These are phyloP conservation scores for Mortierella antarctica DNA, from an alignment of 192 early-diverging fungal species.

Conservation along the genomic window DNA sequence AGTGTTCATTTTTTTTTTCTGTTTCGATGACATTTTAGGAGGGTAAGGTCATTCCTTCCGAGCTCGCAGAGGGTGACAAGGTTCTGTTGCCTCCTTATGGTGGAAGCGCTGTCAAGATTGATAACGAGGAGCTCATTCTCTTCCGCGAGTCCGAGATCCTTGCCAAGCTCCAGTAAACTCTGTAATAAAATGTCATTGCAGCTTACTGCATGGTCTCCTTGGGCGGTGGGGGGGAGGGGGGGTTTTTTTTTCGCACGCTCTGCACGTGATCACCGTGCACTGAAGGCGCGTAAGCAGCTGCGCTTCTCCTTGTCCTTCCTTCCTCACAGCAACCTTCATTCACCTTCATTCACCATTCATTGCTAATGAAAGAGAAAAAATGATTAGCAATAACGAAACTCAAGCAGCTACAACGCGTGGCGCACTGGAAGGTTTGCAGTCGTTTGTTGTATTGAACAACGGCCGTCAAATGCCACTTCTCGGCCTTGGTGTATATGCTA, in stretches of 20 bases:
- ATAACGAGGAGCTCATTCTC: conserved; percentile 89
- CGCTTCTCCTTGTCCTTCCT: no score
- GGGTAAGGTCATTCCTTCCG: conserved; percentile 81
- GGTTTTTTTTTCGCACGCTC: no score
- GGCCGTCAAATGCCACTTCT: conserved; percentile 26
- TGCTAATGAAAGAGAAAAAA: no score
- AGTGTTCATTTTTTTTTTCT: neutral
- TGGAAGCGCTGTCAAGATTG: conserved; percentile 93
- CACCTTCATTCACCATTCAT: no score
- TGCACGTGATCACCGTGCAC: no score
- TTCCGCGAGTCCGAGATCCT: conserved; percentile 95
- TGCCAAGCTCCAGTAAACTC: conserved; percentile 82
- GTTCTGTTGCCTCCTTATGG: conserved; percentile 97
- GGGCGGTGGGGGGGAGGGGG: no score
- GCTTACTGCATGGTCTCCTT: no score
- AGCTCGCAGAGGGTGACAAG: conserved; percentile 91
- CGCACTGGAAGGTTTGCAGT: conserved; percentile 23
- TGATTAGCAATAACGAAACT: no score
- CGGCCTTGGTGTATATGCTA: conserved; percentile 59
- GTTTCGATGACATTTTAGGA: conserved; percentile 57
- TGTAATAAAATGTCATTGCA: neutral
- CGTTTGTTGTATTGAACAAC: conserved; percentile 17
- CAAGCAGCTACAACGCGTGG: conserved; percentile 5
- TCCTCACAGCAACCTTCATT: no score
- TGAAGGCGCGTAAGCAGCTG: no score